Evolutionary conservation across 2,329 filamentous ascomycete species (phyloP).

Genomic region (Aspergillus oerlinghausenensis): DNA sequence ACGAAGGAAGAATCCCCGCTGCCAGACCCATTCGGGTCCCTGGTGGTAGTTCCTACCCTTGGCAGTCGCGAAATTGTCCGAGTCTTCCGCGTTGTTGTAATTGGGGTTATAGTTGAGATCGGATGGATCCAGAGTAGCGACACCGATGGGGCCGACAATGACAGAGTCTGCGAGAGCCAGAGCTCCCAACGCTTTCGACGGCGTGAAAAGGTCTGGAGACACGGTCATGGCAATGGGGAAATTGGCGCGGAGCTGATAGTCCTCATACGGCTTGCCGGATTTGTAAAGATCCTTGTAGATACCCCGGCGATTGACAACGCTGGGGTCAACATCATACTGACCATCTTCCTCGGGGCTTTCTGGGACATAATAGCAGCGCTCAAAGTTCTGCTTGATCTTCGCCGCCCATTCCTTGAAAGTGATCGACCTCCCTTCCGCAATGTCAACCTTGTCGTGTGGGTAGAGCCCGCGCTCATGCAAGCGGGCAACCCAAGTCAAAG

Average conservation of each 20-base stretch:
- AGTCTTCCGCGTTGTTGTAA: conserved; percentile 94
- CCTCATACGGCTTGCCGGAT: conserved; percentile 92
- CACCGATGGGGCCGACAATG: conserved; percentile 82
- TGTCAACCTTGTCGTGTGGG: conserved; percentile 67
- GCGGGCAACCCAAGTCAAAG: conserved; percentile 70
- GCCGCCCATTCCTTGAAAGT: conserved; percentile 74
- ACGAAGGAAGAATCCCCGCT: conserved; percentile 89
- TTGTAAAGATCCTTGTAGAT: conserved; percentile 98
- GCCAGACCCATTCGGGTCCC: conserved; percentile 97
- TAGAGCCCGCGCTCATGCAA: conserved; percentile 67
- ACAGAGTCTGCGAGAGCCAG: conserved; percentile 74
- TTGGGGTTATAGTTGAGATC: conserved; percentile 92
- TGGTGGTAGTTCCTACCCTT: conserved; percentile 98
- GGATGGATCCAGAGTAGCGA: conserved; percentile 89
- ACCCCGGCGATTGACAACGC: conserved; percentile 79
- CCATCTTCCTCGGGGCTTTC: conserved; percentile 62
- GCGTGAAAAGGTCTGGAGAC: conserved; percentile 80
- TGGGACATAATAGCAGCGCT: conserved; percentile 87
- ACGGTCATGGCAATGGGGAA: conserved; percentile 95
- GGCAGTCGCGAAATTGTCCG: conserved; percentile 79
- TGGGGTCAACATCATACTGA: conserved; percentile 73
- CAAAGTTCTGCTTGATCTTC: conserved; percentile 79
- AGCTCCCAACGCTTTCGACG: conserved; percentile 70
- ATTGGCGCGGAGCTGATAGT: conserved; percentile 93
- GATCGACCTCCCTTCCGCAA: conserved; percentile 57